Evolutionary conservation across 2,329 filamentous ascomycete species (phyloP).

Genomic region (Capronia americana): DNA sequence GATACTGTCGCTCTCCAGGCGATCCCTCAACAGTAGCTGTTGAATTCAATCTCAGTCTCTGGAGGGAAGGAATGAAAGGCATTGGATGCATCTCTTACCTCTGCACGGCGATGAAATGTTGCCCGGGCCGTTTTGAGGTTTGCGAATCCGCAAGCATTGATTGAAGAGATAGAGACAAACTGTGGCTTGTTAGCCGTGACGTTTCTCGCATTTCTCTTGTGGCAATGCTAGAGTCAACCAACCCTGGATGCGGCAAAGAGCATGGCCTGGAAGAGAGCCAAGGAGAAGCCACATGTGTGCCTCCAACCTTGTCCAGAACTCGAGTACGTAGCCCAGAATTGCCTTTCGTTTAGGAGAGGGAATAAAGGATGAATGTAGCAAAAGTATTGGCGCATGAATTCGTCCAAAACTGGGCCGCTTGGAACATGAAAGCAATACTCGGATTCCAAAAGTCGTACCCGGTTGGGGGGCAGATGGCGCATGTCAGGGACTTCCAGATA

Average conservation of each 20-base stretch:
- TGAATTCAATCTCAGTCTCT: neutral
- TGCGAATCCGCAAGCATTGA: slow-evolving; percentile 8
- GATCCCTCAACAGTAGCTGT: slow-evolving; percentile 1
- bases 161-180: slow-evolving; percentile 11
- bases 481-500: slow-evolving; percentile 1
- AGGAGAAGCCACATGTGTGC: slow-evolving; percentile 3
- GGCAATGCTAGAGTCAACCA: neutral
- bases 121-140: slow-evolving; percentile 5
- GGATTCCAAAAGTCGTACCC: slow-evolving; percentile 1
- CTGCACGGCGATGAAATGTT: slow-evolving; percentile 8
- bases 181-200: neutral
- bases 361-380: slow-evolving; percentile 2
- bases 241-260: slow-evolving; percentile 6
- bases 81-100: slow-evolving; percentile 6
- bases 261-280: slow-evolving; percentile 6
- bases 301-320: slow-evolving; percentile 3
- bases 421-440: slow-evolving; percentile 7
- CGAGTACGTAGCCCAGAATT: slow-evolving; percentile 1
- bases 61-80: neutral
- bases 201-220: slow-evolving; percentile 1
- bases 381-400: slow-evolving; percentile 7
- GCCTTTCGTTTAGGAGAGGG: slow-evolving; percentile 3
- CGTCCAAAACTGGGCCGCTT: neutral
- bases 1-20: neutral
- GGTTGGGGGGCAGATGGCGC: neutral